Conservation (phyloP, 495 filamentous ascomycete genomes). For the Aspergillus haitiensis region DNA sequence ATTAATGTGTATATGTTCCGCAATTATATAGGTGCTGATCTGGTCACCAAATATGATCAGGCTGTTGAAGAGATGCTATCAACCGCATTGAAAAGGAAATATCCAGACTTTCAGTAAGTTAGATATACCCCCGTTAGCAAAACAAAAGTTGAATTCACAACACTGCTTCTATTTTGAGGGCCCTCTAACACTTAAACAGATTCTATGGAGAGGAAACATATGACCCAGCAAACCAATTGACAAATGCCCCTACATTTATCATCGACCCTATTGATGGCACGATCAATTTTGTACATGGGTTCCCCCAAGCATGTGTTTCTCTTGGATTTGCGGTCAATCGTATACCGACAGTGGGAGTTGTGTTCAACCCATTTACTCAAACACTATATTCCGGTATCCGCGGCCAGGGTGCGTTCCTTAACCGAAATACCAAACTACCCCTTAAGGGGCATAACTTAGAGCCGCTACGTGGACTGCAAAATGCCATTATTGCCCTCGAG, state of each 20-base stretch:
- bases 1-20: conserved; percentile 18
- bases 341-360: conserved; percentile 69
- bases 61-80: conserved; percentile 78
- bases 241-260: conserved; percentile 75
- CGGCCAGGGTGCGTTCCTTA: conserved; percentile 68
- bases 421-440: conserved; percentile 51
- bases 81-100: conserved; percentile 57
- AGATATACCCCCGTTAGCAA: background rate
- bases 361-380: conserved; percentile 78
- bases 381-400: conserved; percentile 68
- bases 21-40: conserved; percentile 67
- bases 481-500: conserved; percentile 69
- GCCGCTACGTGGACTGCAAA: conserved; percentile 58
- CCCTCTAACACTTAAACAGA: conserved; percentile 14
- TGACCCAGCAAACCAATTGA: conserved; percentile 62
- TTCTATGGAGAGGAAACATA: conserved; percentile 90
- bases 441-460: conserved; percentile 48
- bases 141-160: no score
- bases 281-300: conserved; percentile 82
- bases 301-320: conserved; percentile 78
- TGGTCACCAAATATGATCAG: conserved; percentile 85
- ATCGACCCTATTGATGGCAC: conserved; percentile 91
- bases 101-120: conserved; percentile 61
- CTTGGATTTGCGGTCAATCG: conserved; percentile 70
- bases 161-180: background rate